Evolutionary conservation across 2,329 filamentous ascomycete species (phyloP).

Genomic region (Trematosphaeria pertusa): DNA sequence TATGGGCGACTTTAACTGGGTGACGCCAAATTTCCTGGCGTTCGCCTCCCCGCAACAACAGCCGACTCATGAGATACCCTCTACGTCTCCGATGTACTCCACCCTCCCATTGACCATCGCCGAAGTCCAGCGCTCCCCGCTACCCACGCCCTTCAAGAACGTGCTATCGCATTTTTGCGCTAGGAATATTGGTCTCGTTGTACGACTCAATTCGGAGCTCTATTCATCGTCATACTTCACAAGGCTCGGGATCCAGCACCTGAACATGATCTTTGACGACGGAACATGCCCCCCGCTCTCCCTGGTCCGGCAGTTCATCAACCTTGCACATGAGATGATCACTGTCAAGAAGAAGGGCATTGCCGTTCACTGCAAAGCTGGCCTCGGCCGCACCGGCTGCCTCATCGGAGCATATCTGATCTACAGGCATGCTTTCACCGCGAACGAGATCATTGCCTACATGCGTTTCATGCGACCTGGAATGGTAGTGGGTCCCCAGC

Average conservation of each 20-base stretch:
- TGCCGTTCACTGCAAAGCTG: slow-evolving; percentile 98
- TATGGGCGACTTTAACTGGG: slow-evolving; percentile 99
- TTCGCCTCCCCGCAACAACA: slow-evolving; percentile 93
- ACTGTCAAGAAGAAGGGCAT: slow-evolving; percentile 89
- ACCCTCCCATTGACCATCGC: slow-evolving; percentile 77
- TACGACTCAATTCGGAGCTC: slow-evolving; percentile 91
- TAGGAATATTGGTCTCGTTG: slow-evolving; percentile 89
- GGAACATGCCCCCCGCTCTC: slow-evolving; percentile 90
- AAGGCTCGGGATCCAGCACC: slow-evolving; percentile 89
- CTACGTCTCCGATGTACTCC: slow-evolving; percentile 75
- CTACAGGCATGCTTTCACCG: slow-evolving; percentile 95
- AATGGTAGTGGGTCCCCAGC: slow-evolving; percentile 98
- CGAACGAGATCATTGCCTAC: slow-evolving; percentile 95
- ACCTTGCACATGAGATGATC: slow-evolving; percentile 93
- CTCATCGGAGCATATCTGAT: slow-evolving; percentile 97
- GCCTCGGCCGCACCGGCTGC: slow-evolving; percentile 92
- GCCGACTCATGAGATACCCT: slow-evolving; percentile 74
- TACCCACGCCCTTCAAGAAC: slow-evolving; percentile 93
- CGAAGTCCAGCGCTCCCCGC: slow-evolving; percentile 72
- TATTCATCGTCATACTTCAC: slow-evolving; percentile 99
- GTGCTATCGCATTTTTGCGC: slow-evolving; percentile 88
- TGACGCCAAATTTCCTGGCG: slow-evolving; percentile 92
- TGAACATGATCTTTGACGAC: slow-evolving; percentile 99
- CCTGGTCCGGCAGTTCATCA: slow-evolving; percentile 94
- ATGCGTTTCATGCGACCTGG: slow-evolving; percentile 99